Conservation (phyloP, 352 stramenopile genomes). For the Phytophthora pinifolia region DNA sequence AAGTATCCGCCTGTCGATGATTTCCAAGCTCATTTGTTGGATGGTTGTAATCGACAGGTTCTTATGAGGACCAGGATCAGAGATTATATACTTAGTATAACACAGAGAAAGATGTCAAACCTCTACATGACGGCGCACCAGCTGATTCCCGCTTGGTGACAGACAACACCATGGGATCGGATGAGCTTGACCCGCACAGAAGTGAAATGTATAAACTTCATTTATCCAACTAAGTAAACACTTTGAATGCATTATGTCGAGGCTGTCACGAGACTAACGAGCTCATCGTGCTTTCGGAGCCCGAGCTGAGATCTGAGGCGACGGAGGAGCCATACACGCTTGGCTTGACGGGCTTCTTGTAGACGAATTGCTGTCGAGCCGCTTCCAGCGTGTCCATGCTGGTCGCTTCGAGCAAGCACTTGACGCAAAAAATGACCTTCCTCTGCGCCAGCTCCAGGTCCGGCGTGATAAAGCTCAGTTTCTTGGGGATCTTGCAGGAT, state of each 20-base stretch:
- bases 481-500: conserved; percentile 25
- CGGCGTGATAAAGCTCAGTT: conserved; percentile 25
- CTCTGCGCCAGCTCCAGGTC: conserved; percentile 22
- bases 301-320: conserved; percentile 12
- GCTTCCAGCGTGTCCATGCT: conserved; percentile 21
- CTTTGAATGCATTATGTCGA: too few species aligned
- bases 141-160: too few species aligned
- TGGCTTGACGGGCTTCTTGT: conserved; percentile 16
- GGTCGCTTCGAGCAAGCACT: conserved; percentile 25
- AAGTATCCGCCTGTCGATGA: conserved; percentile 13
- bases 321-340: conserved; percentile 17
- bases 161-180: too few species aligned
- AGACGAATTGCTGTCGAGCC: conserved; percentile 24
- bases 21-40: conserved; percentile 1
- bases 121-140: too few species aligned
- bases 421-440: conserved; percentile 31
- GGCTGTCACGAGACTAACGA: conserved; percentile 6
- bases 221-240: too few species aligned
- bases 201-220: too few species aligned
- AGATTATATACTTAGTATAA: too few species aligned
- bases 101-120: too few species aligned
- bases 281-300: conserved; percentile 7
- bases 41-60: too few species aligned
- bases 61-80: too few species aligned
- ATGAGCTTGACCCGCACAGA: too few species aligned